Evolutionary conservation across 169 alveolate genomes (phyloP).

Genomic region (Plasmodium falciparum): DNA sequence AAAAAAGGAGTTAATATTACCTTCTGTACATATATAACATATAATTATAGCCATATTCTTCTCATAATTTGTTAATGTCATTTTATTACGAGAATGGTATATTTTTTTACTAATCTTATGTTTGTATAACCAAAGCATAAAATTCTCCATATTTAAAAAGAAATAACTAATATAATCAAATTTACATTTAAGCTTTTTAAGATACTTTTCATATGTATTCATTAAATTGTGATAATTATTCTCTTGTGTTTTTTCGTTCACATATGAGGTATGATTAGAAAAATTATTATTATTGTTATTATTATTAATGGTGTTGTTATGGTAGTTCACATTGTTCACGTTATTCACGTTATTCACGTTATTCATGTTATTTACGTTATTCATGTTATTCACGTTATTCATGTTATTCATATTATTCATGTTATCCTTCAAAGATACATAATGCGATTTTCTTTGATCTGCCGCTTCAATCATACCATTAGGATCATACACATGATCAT

Average conservation of each 20-base stretch:
- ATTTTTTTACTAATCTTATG: slow-evolving; percentile 40
- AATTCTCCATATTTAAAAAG: slow-evolving; percentile 36
- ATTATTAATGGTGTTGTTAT: background rate
- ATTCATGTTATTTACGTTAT: background rate
- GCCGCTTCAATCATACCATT: background rate
- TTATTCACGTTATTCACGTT: background rate
- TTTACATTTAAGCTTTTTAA: slow-evolving; percentile 32
- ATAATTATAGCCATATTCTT: slow-evolving; percentile 31
- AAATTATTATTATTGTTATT: background rate
- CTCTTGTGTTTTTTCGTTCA: background rate
- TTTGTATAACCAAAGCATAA: slow-evolving; percentile 62
- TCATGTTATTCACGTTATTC: background rate
- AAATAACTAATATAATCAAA: slow-evolving; percentile 48
- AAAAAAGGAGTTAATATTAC: slow-evolving; percentile 35
- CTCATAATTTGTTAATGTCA: slow-evolving; percentile 46
- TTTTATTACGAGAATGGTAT: slow-evolving; percentile 22
- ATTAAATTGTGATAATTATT: background rate
- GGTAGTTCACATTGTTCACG: background rate
- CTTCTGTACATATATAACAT: slow-evolving; percentile 75
- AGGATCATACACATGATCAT: background rate
- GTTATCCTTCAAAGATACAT: no score
- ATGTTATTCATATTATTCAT: background rate
- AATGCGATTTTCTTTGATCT: background rate
- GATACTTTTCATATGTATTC: slow-evolving; percentile 2
- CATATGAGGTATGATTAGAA: background rate